phyloP scores from a whole-genome alignment of 176 grass and related monocot genomes.

The Avena insularis region DNA sequence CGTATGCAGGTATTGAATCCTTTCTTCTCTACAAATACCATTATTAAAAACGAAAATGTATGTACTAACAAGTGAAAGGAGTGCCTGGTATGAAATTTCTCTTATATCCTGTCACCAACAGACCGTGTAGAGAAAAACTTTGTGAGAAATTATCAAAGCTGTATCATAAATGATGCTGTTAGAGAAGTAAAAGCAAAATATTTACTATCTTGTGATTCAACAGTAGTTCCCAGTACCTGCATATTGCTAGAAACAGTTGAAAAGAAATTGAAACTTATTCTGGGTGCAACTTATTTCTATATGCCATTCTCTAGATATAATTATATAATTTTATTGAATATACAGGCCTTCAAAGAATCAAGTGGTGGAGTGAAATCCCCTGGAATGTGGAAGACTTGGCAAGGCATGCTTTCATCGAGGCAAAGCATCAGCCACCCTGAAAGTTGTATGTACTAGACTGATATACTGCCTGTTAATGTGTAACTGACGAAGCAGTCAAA shows the following conservation, averaged over 20 bases:
- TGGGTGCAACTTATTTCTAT: background rate
- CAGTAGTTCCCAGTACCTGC: background rate
- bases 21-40: background rate
- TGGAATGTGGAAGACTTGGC: slow-evolving; percentile 85
- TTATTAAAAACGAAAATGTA: background rate
- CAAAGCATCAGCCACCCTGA: slow-evolving; percentile 53
- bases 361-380: slow-evolving; percentile 65
- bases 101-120: background rate
- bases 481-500: slow-evolving; percentile 24
- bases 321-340: slow-evolving; percentile 38
- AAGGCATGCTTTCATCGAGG: slow-evolving; percentile 60
- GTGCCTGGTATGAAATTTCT: background rate
- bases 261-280: background rate
- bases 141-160: background rate
- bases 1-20: slow-evolving; percentile 75
- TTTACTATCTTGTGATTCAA: slow-evolving; percentile 30
- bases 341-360: slow-evolving; percentile 80
- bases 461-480: slow-evolving; percentile 16
- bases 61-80: background rate
- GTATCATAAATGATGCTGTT: background rate
- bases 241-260: background rate
- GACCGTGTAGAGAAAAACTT: background rate
- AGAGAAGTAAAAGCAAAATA: background rate
- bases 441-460: slow-evolving; percentile 59
- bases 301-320: background rate